Base-by-base conservation (phyloP, 1,284 basidiomycete species). In the Pseudozyma sp. region DNA sequence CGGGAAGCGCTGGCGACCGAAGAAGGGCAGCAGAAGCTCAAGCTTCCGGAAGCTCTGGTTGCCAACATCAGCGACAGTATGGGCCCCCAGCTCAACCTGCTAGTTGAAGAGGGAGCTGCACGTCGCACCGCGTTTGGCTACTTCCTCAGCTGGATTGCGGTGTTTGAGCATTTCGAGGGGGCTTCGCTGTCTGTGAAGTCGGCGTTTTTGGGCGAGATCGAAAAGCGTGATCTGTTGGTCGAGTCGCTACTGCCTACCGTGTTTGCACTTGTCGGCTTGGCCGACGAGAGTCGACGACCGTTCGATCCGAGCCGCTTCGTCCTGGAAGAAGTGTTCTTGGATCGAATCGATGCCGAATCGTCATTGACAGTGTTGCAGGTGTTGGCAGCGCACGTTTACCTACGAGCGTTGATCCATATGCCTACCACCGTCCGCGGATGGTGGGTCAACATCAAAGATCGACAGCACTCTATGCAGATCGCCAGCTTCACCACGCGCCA, bases 61-160 rank as follows among this genome's bases (percentile, higher is more conserved):
- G 63, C 52, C 40, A 74, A 74, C 42, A 49, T 74, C 19, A 16
- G 47, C 52, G 71, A 70, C 24, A 68, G 57, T 35, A 58, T 74
- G 7, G 42, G 61, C 43, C 17, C 48, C 1, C 67, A 68, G 50
- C 63, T 74, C 39, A 33, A 67, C 17, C 16, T 63, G 42, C 49
- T 69, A 4, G 61, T 73, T n/a, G 73, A 78, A 14, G 66, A 73
- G 7, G 48, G 37, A 14, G 55, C 50, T 16, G 61, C 64, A 1
- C 61, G 66, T 8, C 66, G 60, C 30, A 70, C 57, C 5, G 77
- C 74, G 1, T 78, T 83, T 33, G 75, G 83, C 7, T 81, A 90
- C 78, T 86, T 98, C n/a, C 87, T 98, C 5, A 89, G 89, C 8
- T 99, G 96, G 96, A 92, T 97, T 89, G 86, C 94, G 5, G 81